These are phyloP conservation scores for Podospora fimiseda DNA, from an alignment of 495 filamentous ascomycete species.

Conservation along the genomic window DNA sequence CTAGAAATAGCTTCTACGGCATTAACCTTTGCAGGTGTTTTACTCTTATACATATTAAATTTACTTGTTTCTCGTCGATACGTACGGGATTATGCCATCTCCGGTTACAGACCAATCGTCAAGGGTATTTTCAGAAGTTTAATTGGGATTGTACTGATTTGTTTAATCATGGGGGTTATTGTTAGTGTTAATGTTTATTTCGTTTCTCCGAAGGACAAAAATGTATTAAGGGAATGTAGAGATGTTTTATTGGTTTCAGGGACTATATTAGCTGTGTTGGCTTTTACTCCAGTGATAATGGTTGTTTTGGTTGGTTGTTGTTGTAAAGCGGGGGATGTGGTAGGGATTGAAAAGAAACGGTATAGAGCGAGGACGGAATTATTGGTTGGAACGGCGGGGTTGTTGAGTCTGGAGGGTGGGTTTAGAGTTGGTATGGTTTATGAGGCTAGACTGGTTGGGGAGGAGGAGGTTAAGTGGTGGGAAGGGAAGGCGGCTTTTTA, in stretches of 20 bases:
- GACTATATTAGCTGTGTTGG: neutral
- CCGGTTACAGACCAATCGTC: neutral
- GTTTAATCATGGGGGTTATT: neutral
- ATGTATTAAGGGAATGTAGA: neutral
- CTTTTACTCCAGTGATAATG: neutral
- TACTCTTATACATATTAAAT: neutral
- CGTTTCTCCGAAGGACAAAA: neutral
- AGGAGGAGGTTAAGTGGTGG: slow-evolving; percentile 8
- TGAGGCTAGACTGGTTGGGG: neutral
- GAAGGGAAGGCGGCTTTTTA: slow-evolving; percentile 10
- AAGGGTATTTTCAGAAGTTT: neutral
- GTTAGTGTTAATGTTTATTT: neutral
- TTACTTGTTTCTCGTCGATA: neutral
- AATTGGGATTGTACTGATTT: neutral
- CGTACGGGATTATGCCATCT: neutral
- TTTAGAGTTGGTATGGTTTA: slow-evolving; percentile 9
- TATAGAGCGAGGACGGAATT: neutral
- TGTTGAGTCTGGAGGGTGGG: slow-evolving; percentile 11
- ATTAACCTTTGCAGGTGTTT: neutral
- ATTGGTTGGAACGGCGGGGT: slow-evolving; percentile 1
- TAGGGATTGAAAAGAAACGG: neutral
- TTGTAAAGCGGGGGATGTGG: neutral
- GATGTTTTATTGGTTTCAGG: neutral
- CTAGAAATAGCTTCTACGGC: neutral
- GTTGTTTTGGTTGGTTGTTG: neutral